A percentile compares a stretch with the other conserved stretches of the same genome.
These are phyloP conservation scores for Ormosia emarginata DNA, from an alignment of 306 rosid genomes.

Conservation along the genomic window DNA sequence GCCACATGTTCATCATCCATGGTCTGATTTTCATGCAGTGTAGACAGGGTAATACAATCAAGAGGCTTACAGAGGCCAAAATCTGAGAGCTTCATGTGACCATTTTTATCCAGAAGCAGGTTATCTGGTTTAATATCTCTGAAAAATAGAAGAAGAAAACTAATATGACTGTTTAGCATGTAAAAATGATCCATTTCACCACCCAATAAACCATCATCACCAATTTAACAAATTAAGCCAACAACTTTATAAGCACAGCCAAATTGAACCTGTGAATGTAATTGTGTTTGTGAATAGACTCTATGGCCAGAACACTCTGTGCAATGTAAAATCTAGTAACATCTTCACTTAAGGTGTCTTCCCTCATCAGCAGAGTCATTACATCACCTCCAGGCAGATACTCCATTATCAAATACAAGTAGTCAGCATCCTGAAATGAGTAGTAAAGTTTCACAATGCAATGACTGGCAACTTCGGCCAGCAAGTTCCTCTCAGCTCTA, in stretches of 20 bases:
- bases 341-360: constrained; percentile 82
- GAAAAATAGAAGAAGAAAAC: constrained; percentile 33
- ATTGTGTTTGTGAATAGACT: constrained; percentile 92
- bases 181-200: not conserved
- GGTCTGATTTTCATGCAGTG: constrained; percentile 86
- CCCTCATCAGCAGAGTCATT: constrained; percentile 96
- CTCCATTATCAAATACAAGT: constrained; percentile 93
- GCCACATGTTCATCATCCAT: constrained; percentile 74
- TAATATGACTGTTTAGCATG: constrained; percentile 21
- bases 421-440: constrained; percentile 94
- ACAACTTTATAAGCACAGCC: not conserved
- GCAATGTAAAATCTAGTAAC: constrained; percentile 94
- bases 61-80: constrained; percentile 99
- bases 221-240: constrained; percentile 11
- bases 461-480: constrained; percentile 98
- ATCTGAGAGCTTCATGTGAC: constrained; percentile 99
- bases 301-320: constrained; percentile 94
- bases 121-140: constrained; percentile 99
- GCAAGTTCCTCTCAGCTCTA: constrained; percentile 96
- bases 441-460: constrained; percentile 97
- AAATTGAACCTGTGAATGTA: constrained; percentile 86
- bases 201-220: constrained; percentile 9
- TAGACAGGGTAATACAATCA: constrained; percentile 79
- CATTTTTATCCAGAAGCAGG: constrained; percentile 86
- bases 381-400: constrained; percentile 98